A percentile compares a stretch with the other conserved stretches of the same genome.
These are phyloP conservation scores for Dittrichia graveolens DNA, from an alignment of 129 eudicot species.

Conservation along the genomic window DNA sequence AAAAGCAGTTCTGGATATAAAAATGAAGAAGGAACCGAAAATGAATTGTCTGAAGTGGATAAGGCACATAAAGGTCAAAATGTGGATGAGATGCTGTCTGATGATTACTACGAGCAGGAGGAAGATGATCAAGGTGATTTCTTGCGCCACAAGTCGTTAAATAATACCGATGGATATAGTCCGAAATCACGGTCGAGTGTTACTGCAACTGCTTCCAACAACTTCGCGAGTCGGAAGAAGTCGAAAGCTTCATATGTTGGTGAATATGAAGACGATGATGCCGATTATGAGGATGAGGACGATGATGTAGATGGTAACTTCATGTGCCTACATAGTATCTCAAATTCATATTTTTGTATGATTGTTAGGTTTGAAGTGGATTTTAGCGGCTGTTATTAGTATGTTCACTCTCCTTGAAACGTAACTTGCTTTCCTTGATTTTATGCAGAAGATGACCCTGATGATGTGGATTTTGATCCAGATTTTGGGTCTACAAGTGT, in stretches of 20 bases:
- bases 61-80: constrained; percentile 46
- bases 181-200: constrained; percentile 29
- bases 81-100: constrained; percentile 85
- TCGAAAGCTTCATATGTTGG: constrained; percentile 41
- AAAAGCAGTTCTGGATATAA: constrained; percentile 77
- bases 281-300: constrained; percentile 60
- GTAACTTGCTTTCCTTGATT: background rate
- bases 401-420: background rate
- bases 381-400: background rate
- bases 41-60: constrained; percentile 47
- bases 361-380: background rate
- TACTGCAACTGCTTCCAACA: constrained; percentile 33
- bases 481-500: constrained; percentile 52
- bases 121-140: constrained; percentile 77
- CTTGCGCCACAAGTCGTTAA: constrained; percentile 47
- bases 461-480: constrained; percentile 91
- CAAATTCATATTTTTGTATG: background rate
- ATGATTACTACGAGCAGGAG: constrained; percentile 92
- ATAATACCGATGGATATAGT: constrained; percentile 42
- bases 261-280: constrained; percentile 43
- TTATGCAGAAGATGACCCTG: constrained; percentile 93
- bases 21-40: constrained; percentile 53
- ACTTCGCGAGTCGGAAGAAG: constrained; percentile 44
- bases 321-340: background rate
- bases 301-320: constrained; percentile 58